Evolutionary conservation across 306 rosid species (phyloP), one percentile per base, ranked within the genome.

Genomic region (Malus sieversii): DNA sequence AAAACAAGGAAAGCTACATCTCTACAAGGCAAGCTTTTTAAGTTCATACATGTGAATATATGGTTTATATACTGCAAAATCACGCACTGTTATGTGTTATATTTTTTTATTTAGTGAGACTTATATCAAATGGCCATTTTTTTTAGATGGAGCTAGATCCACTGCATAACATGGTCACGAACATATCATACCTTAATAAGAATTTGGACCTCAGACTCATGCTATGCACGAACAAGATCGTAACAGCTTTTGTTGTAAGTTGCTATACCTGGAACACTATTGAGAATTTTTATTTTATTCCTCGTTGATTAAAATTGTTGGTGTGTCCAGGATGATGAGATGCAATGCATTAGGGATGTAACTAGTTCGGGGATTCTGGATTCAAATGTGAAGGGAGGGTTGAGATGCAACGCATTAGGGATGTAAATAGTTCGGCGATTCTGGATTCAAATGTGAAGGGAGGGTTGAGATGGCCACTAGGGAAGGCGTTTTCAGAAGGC

Each of bases 191-290:
- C 83, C 72, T 75, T 59, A 45, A 65, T n/a, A 79, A 82, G 84
- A 84, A 82, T 46, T n/a, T 82, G 72, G 92, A 88, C 77, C 60
- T 88, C 62, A 86, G 90, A 77, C 66, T 88, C 58, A 73, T 82
- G 87, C 52, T 86, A 42, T 40, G 10, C 84, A 16, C 79, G 53
- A 82, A 78, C 67, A 73, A 76, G 38, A 69, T 42, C 51, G 33
- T 80, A 48, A 62, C 75, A 20, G 52, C 30, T 53, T 74, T 82
- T 25, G 55, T 57, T 5, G 89, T 85, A 77, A 83, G 87, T 70
- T 64, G 5, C 38, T 16, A 7, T 45, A 14, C 5, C 45, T 33
- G 18, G 40, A 35, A 29, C 8, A 33, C 8, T 33, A 64, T 64
- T 33, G 9, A 15, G 7, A 29, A 8, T 64, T 74, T 46, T 58